phyloP scores from a whole-genome alignment of 1,284 basidiomycete species.

The Moniliella sp. region DNA sequence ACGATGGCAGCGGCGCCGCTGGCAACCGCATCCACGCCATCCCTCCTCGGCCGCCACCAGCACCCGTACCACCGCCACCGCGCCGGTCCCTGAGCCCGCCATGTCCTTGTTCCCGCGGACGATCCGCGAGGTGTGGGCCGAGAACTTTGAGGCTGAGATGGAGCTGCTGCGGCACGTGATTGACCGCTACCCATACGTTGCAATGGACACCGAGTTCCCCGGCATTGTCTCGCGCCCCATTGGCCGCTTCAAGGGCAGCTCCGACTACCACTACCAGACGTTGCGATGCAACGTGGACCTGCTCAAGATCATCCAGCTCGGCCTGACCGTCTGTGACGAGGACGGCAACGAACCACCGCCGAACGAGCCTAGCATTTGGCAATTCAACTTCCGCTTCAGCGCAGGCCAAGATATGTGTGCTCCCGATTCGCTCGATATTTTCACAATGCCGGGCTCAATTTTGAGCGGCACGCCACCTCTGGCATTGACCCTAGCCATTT shows the following conservation, averaged over 20 bases:
- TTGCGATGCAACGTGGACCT: slow-evolving; percentile 90
- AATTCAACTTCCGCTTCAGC: slow-evolving; percentile 78
- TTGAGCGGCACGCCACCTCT: slow-evolving; percentile 70
- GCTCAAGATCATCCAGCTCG: slow-evolving; percentile 89
- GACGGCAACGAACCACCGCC: slow-evolving; percentile 56
- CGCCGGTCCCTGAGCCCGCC: too few species aligned
- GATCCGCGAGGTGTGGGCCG: slow-evolving; percentile 65
- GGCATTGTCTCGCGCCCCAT: slow-evolving; percentile 93
- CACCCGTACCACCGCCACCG: slow-evolving; percentile 21
- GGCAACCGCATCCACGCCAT: too few species aligned
- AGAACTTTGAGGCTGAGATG: slow-evolving; percentile 81
- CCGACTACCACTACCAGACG: slow-evolving; percentile 97
- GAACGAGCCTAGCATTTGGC: slow-evolving; percentile 73
- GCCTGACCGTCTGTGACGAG: slow-evolving; percentile 78
- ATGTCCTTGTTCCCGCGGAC: too few species aligned
- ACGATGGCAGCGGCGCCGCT: too few species aligned
- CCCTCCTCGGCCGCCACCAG: too few species aligned
- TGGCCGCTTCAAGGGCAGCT: slow-evolving; percentile 80
- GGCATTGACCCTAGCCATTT: slow-evolving; percentile 83
- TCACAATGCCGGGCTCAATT: slow-evolving; percentile 91
- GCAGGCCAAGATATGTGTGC: slow-evolving; percentile 85
- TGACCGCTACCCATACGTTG: slow-evolving; percentile 75
- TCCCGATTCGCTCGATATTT: slow-evolving; percentile 77
- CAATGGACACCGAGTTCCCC: slow-evolving; percentile 98
- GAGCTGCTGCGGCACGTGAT: slow-evolving; percentile 61